A percentile compares a stretch with the other conserved stretches of the same genome.
phyloP scores from a whole-genome alignment of 192 early-diverging fungal species.

The Backusella psychrophila region DNA sequence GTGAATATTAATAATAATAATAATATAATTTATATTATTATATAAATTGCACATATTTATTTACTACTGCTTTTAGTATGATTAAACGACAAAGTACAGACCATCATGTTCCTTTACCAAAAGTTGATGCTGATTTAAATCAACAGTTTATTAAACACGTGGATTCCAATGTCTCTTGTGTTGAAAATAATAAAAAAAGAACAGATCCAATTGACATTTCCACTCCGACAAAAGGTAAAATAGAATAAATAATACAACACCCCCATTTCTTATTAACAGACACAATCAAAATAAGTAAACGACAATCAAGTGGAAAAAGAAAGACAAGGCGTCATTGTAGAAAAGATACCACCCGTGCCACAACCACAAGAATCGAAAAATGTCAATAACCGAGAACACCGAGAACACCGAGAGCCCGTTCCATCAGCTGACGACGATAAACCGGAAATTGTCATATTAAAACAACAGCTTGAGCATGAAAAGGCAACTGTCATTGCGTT shows the following conservation, averaged over 20 bases:
- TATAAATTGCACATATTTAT: not conserved
- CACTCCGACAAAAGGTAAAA: not conserved
- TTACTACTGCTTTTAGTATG: conserved; percentile 1
- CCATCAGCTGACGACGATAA: conserved; percentile 2
- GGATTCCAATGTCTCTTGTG: not conserved
- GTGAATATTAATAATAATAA: not conserved
- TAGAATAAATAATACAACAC: not conserved
- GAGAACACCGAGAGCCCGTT: conserved; percentile 2
- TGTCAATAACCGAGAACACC: not conserved
- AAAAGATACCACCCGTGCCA: not conserved
- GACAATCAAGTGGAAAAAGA: not conserved
- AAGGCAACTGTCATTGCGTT: conserved; percentile 10
- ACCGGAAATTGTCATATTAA: not conserved
- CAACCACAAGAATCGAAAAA: not conserved
- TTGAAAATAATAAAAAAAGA: not conserved
- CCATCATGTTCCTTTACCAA: conserved; percentile 6
- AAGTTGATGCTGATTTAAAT: conserved; percentile 4
- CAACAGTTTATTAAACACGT: conserved; percentile 9
- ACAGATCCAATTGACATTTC: conserved; percentile 4
- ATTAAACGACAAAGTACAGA: conserved; percentile 9
- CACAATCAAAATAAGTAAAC: not conserved
- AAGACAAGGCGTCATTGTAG: not conserved
- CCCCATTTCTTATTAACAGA: not conserved
- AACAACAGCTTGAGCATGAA: conserved; percentile 14
- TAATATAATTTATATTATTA: not conserved